Evolutionary conservation across 768 basidiomycete species (phyloP), one percentile per base, ranked within the genome.

Genomic region (Coprinopsis strossmayeri): DNA sequence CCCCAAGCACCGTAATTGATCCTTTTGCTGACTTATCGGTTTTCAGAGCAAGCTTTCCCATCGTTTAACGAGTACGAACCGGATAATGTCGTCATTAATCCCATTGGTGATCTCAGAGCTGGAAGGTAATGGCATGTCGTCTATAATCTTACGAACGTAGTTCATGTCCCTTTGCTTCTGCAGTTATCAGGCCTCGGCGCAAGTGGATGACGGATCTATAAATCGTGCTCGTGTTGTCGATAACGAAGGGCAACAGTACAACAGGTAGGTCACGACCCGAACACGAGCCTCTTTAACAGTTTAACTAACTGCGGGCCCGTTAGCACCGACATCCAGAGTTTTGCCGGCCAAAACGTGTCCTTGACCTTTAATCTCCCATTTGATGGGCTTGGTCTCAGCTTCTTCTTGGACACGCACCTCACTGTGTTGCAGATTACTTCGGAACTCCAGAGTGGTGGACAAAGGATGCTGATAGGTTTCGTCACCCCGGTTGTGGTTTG

Each of bases 311-410:
- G 15, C 30, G 9, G 7, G 7, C 30, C 30, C 30, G 7, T 10
- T 38, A 38, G 40, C 18, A 24, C 40, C 11, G 40, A 42, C 23
- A 42, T 42, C 21, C 40, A 42, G 40, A 42, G 21, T 23, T 42
- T 42, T 42, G 7, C 21, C 11, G 40, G 10, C 21, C 40, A 42
- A 25, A 26, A 42, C 23, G 25, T 23, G 10, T 5, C 40, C 9
- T 25, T 42, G 9, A 24, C 21, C 9, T 21, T 42, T 9, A 18
- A 42, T 9, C 23, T 42, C 5, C 21, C 24, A 9, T 26, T 9
- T 26, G 40, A 42, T 26, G 40, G 21, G 9, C 40, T 42, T 17
- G 40, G 40, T 9, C 5, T 42, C 21, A 42, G 40, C 17, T 42
- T 42, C 40, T 25, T 42, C 21, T 18, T 42, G 9, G 23, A 42